These are phyloP conservation scores for Penicillium macrosclerotiorum DNA, from an alignment of 495 filamentous ascomycete species.

Conservation along the genomic window DNA sequence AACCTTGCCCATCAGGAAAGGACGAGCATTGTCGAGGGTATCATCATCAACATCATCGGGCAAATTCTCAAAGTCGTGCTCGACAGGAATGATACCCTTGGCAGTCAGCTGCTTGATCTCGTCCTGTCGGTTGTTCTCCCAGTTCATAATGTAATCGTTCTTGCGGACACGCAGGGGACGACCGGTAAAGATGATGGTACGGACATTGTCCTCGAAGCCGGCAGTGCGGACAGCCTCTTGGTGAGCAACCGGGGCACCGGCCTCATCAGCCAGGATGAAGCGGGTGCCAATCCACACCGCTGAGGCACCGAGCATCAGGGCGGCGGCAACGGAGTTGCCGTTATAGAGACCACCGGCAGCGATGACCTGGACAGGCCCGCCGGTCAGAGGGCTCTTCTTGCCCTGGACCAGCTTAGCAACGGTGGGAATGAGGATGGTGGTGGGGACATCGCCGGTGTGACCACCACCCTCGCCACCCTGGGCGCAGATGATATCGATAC, in stretches of 20 bases:
- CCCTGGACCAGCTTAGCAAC: constrained; percentile 80
- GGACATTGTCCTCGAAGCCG: constrained; percentile 89
- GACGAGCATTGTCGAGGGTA: constrained; percentile 84
- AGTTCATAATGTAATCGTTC: constrained; percentile 90
- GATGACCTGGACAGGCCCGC: constrained; percentile 81
- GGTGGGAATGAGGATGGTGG: constrained; percentile 83
- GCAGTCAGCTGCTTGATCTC: constrained; percentile 90
- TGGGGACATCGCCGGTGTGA: constrained; percentile 89
- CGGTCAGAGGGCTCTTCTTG: constrained; percentile 82
- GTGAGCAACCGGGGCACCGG: constrained; percentile 88
- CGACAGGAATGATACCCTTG: constrained; percentile 88
- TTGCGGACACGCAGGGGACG: constrained; percentile 89
- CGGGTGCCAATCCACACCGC: constrained; percentile 97
- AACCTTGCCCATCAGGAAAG: constrained; percentile 95
- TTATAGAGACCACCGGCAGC: constrained; percentile 95
- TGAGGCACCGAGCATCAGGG: constrained; percentile 87
- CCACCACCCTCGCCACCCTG: constrained; percentile 92
- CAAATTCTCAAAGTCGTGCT: constrained; percentile 88
- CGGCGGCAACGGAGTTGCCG: constrained; percentile 83
- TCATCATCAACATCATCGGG: constrained; percentile 71
- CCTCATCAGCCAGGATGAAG: constrained; percentile 91
- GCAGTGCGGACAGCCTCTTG: constrained; percentile 94
- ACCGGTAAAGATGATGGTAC: constrained; percentile 97
- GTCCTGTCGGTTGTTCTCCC: constrained; percentile 83
- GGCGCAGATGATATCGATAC: constrained; percentile 88